Conservation (phyloP, 768 basidiomycete species). For the Daedaleopsis nitida region DNA sequence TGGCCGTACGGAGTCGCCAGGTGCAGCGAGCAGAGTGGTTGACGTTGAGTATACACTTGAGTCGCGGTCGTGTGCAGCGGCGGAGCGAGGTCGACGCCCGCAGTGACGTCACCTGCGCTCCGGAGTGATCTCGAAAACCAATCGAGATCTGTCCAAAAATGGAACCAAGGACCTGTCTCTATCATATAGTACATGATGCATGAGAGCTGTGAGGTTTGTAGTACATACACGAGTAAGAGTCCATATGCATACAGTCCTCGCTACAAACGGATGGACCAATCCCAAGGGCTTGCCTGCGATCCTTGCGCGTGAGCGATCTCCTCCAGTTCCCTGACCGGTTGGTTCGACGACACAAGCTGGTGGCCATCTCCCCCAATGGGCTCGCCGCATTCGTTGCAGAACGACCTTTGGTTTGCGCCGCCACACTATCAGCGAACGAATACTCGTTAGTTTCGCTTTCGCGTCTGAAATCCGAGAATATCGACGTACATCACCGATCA, state of each 20-base stretch:
- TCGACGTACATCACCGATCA: constrained; percentile 29
- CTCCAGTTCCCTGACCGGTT: constrained; percentile 26
- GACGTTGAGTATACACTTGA: too few species aligned
- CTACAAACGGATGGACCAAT: constrained; percentile 13
- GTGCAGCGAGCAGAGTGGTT: background rate
- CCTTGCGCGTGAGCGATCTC: constrained; percentile 25
- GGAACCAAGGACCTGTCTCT: too few species aligned
- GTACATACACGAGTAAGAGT: background rate
- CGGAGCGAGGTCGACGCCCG: background rate
- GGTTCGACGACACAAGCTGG: constrained; percentile 21
- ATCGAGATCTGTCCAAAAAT: too few species aligned
- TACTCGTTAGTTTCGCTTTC: background rate
- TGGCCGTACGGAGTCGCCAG: background rate
- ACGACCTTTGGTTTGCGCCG: constrained; percentile 24
- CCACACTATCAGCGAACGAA: constrained; percentile 25
- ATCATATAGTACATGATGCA: too few species aligned
- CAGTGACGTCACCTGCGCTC: background rate
- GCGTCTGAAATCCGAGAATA: background rate
- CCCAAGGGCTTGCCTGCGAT: constrained; percentile 22
- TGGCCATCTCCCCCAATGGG: constrained; percentile 31
- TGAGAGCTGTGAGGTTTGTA: background rate
- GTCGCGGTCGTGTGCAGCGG: background rate
- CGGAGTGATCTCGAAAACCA: background rate
- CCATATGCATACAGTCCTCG: too few species aligned
- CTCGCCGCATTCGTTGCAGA: constrained; percentile 31